phyloP scores from a whole-genome alignment of 495 filamentous ascomycete genomes.

The Cercophora sp. region DNA sequence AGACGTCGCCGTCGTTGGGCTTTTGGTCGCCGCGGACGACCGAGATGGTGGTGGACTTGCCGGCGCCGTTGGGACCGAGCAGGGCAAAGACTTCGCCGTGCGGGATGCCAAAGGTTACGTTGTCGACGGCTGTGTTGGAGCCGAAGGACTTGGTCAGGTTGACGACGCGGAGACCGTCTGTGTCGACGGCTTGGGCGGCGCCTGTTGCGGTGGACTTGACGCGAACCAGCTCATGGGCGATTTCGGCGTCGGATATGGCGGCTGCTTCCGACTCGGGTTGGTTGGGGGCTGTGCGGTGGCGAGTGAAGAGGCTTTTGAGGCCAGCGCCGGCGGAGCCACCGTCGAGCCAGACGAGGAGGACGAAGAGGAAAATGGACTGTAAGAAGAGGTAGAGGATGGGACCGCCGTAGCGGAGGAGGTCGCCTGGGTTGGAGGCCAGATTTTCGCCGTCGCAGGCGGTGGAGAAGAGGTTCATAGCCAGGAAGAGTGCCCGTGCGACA shows the following conservation, averaged over 20 bases:
- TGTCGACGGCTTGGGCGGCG: constrained; percentile 46
- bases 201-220: constrained; percentile 38
- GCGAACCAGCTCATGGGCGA: constrained; percentile 42
- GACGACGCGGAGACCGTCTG: constrained; percentile 69
- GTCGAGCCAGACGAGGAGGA: constrained; percentile 67
- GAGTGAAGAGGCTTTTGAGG: constrained; percentile 37
- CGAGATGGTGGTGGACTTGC: constrained; percentile 80
- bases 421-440: constrained; percentile 63
- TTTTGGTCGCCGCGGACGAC: constrained; percentile 80
- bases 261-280: constrained; percentile 6
- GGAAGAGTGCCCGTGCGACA: constrained; percentile 63
- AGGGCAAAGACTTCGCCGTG: constrained; percentile 79
- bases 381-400: constrained; percentile 73
- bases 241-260: constrained; percentile 40
- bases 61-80: constrained; percentile 83
- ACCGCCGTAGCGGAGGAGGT: constrained; percentile 68
- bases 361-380: constrained; percentile 64
- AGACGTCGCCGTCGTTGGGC: constrained; percentile 64
- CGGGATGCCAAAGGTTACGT: constrained; percentile 75
- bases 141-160: constrained; percentile 75
- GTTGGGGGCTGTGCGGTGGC: neutral
- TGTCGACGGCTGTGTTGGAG: constrained; percentile 66
- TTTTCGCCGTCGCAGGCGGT: constrained; percentile 60
- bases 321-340: constrained; percentile 54
- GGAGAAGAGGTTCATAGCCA: constrained; percentile 74